Evolutionary conservation across 768 basidiomycete species (phyloP).

Genomic region (Grammothele lineata): DNA sequence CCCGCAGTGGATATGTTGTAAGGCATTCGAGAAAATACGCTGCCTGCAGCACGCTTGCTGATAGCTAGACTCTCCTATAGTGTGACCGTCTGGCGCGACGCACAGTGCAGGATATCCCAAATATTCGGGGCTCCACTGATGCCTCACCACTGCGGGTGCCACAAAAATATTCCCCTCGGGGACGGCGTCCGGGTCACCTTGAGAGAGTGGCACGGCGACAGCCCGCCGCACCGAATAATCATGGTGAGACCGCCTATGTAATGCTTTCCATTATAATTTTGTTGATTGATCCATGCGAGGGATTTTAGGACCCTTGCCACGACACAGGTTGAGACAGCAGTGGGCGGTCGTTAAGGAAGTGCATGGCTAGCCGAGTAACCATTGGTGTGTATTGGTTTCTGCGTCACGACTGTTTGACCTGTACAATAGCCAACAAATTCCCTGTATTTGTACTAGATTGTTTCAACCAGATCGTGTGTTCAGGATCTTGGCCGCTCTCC

Average conservation of each 20-base stretch:
- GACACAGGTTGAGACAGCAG: background rate
- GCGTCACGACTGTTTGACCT: background rate
- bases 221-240: too few relatives aligned
- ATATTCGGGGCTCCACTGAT: constrained; percentile 15
- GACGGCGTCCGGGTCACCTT: constrained; percentile 16
- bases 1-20: constrained; percentile 39
- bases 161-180: constrained; percentile 1
- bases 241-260: too few relatives aligned
- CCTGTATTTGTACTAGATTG: background rate
- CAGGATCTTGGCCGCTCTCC: constrained; percentile 21
- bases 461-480: constrained; percentile 12
- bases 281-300: too few relatives aligned
- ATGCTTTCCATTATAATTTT: background rate
- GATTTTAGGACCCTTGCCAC: background rate
- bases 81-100: constrained; percentile 43
- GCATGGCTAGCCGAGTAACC: too few relatives aligned
- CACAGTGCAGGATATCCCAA: constrained; percentile 30
- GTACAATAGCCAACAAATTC: constrained; percentile 5
- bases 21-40: too few relatives aligned
- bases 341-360: too few relatives aligned
- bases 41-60: background rate
- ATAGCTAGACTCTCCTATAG: constrained; percentile 20
- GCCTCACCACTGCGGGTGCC: background rate
- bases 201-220: background rate
- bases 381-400: too few relatives aligned